Evolutionary conservation across 192 early-diverging fungal genomes (phyloP), one percentile per base, ranked within the genome.

Genomic region (Rhizophagus prolifer): DNA sequence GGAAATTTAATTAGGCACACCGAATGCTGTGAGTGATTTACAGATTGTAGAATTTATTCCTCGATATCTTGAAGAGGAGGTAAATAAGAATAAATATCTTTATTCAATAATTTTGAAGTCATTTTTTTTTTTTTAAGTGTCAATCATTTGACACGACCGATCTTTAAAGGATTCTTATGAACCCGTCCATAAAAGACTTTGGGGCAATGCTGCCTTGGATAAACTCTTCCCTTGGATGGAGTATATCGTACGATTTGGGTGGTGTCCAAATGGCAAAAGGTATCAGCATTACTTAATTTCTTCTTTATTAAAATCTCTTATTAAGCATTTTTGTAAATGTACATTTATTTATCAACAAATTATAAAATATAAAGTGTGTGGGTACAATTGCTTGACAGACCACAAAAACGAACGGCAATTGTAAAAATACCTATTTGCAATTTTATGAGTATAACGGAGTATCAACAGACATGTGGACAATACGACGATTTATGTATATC

Each of bases 221-320:
- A 78, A 78, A 26, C 59, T 83, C 12, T 92, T 89, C 64, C 90
- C 91, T 10, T 92, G 91, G 91, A 74, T 83, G 31, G 91, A 92
- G 62, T 92, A 92, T 80, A 88, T 91, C 70, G 85, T 86, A 12
- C 78, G 91, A 21, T 86, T 88, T 67, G 90, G 89, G 0, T 92
- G 91, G 91, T 38, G 86, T 25, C 87, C 89, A n/a, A 81, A 86
- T 58, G 86, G 83, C 0, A 41, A 87, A 63, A 84, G 85, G 88
- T 90, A 71, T 50, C 8, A 16, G 1, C 5, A 2, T 25, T 14
- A 21, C 58, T 50, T 13, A 47, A 9, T 38, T 21, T 38, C 6
- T 68, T 23, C n/a, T 19, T 79, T 9, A 23, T 46, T 63, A 34
- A 44, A 68, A 58, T 12, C 19, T 44, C 41, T 10, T 44, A 44